Evolutionary conservation across 169 alveolate genomes (phyloP).

Genomic region (Eimeria necatrix): DNA sequence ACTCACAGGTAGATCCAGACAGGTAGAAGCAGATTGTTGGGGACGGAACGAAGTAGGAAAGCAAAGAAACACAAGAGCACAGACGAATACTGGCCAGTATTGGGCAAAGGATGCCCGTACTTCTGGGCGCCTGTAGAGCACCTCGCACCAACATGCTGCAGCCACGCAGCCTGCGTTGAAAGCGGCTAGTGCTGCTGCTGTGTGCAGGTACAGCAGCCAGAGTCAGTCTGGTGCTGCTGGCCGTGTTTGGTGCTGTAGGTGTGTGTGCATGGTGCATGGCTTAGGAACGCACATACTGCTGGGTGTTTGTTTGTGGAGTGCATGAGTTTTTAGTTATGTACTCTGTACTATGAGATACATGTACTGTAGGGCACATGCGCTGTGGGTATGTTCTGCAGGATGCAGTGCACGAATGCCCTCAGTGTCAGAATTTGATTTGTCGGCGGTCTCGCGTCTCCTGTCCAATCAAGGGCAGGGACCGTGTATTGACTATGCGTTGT

Average conservation of each 20-base stretch:
- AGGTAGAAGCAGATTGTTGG: not conserved
- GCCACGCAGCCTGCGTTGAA: no score
- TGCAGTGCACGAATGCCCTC: constrained; percentile 57
- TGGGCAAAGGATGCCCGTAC: no score
- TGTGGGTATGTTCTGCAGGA: constrained; percentile 3
- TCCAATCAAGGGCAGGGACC: constrained; percentile 53
- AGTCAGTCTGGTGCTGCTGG: not conserved
- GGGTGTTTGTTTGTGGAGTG: not conserved
- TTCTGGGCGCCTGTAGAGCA: no score
- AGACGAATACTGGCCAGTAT: no score
- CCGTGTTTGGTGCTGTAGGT: not conserved
- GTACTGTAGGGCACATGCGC: not conserved
- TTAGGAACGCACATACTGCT: not conserved
- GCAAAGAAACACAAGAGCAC: no score
- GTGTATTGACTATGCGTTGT: constrained; percentile 61
- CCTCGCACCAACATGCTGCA: no score
- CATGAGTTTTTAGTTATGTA: not conserved
- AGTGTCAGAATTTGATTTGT: constrained; percentile 33
- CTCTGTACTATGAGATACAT: not conserved
- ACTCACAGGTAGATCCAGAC: not conserved
- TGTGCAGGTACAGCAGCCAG: no score
- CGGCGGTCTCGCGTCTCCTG: constrained; percentile 49
- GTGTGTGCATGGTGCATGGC: not conserved
- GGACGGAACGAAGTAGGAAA: no score
- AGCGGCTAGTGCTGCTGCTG: no score